A percentile compares a stretch with the other conserved stretches of the same genome.
Conservation (phyloP, 2,329 filamentous ascomycete species). For the Aspergillus sp. region DNA sequence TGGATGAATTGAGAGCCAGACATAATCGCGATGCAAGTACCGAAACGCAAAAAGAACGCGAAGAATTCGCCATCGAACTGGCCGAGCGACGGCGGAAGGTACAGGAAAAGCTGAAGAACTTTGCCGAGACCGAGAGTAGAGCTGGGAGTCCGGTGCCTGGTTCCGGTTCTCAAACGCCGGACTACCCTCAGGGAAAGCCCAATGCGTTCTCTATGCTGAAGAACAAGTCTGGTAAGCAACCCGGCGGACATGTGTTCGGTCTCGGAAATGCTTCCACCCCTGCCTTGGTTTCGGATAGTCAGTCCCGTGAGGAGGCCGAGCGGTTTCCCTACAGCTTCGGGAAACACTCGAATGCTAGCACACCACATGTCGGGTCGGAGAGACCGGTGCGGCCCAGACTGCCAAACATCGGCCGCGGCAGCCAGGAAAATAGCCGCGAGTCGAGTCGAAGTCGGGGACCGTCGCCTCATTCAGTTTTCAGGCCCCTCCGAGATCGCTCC, state of each 20-base stretch:
- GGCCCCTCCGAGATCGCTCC: conserved; percentile 42
- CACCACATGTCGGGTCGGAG: conserved; percentile 25
- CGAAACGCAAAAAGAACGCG: conserved; percentile 40
- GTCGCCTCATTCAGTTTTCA: conserved; percentile 31
- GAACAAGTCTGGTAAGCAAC: conserved; percentile 26
- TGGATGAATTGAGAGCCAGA: conserved; percentile 37
- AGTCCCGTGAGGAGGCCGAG: conserved; percentile 31
- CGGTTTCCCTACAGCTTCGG: conserved; percentile 19
- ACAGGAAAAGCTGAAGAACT: conserved; percentile 39
- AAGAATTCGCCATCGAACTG: conserved; percentile 40
- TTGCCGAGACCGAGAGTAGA: conserved; percentile 34
- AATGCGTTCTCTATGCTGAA: conserved; percentile 39
- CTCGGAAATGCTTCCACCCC: conserved; percentile 31
- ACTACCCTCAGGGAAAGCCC: conserved; percentile 21
- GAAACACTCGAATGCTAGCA: conserved; percentile 30
- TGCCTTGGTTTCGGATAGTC: conserved; percentile 24
- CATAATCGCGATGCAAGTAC: conserved; percentile 38
- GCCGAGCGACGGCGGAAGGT: conserved; percentile 39
- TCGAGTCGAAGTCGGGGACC: conserved; percentile 26
- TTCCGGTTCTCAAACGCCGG: conserved; percentile 24
- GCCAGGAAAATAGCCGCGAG: conserved; percentile 27
- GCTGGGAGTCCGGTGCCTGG: conserved; percentile 35
- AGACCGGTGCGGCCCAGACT: conserved; percentile 19
- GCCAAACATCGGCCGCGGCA: conserved; percentile 18
- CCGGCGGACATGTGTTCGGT: conserved; percentile 35